Percentiles rank a stretch among this genome's conserved stretches.
Evolutionary conservation across 1,139 yeast species (phyloP).

Genomic region (Taphrina pruni): DNA sequence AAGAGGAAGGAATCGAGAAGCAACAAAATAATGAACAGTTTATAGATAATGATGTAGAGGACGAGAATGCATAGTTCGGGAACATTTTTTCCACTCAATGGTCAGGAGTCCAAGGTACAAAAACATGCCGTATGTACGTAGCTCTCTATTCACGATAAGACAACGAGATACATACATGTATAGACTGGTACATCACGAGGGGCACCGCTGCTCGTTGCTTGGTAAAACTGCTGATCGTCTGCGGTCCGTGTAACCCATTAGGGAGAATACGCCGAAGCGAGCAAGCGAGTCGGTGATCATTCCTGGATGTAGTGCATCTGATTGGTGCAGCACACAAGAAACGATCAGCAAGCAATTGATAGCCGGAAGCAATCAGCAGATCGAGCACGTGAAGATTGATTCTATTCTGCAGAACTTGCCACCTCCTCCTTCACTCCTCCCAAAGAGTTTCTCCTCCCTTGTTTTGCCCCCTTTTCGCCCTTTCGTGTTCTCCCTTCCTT

Average conservation of each 20-base stretch:
- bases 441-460: neutral
- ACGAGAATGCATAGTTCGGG: neutral
- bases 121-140: too few species aligned
- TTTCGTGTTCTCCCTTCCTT: neutral
- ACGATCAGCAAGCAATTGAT: neutral
- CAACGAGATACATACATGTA: too few species aligned
- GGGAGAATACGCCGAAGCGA: neutral
- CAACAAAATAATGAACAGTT: neutral
- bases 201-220: too few species aligned
- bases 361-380: neutral
- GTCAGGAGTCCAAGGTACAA: too few species aligned
- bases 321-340: neutral
- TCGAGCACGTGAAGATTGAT: too few species aligned
- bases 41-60: conserved; percentile 3
- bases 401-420: too few species aligned
- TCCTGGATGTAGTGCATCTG: neutral
- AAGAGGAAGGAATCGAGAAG: neutral
- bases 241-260: neutral
- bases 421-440: too few species aligned
- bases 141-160: too few species aligned
- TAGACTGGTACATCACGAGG: too few species aligned
- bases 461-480: conserved; percentile 2
- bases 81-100: too few species aligned
- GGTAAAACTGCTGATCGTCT: too few species aligned
- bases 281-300: conserved; percentile 2